Base-by-base conservation (phyloP, 257 asterid genomes). In the Solanum appendiculatum region DNA sequence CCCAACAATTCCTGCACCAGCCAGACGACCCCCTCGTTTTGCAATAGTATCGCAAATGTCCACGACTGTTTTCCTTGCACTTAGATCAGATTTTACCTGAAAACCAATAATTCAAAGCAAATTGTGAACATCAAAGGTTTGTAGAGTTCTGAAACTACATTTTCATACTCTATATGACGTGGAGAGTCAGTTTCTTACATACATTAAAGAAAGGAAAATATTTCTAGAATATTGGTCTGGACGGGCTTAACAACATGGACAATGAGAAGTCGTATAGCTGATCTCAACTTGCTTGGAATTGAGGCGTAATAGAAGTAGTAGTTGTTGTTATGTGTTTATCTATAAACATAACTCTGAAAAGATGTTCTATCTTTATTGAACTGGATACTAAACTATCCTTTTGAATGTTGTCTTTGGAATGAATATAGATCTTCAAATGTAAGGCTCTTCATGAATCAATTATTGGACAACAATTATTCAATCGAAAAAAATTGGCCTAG, bases 1-100 rank as follows among this genome's bases (percentile, higher is more conserved):
- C 88, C 98, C 98, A 1, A 93, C 95, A 4, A 94, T 93, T 86
- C 98, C 98, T 4, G 98, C 97, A 7, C 98, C 97, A 0, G 95
- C 95, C 82, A 95, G 86, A n/a, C 96, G 93, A 68, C 98, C 96
- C 18, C 98, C 98, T 11, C 97, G 94, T 73, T 89, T 92, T 60
- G 93, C 93, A 75, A 95, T 93, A 3, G 94, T 89, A 48, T 95
- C 91, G 9, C 98, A 95, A 0, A 93, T 91, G 37, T 92, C 96
- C 36, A 89, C 83, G 2, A 91, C 93, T 20, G 89, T 87, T 92
- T 90, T 92, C 86, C 98, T 91, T 37, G 91, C 87, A 70, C 85
- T 87, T 86, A 82, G 64, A 86, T 86, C 85, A 6, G 93, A 87
- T 39, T 83, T 88, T 44, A 89, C 93, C 97, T 95, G 89, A 77